Base-by-base conservation (phyloP, 805 yeast genomes). In the Yamadazyma paraphyllophila region DNA sequence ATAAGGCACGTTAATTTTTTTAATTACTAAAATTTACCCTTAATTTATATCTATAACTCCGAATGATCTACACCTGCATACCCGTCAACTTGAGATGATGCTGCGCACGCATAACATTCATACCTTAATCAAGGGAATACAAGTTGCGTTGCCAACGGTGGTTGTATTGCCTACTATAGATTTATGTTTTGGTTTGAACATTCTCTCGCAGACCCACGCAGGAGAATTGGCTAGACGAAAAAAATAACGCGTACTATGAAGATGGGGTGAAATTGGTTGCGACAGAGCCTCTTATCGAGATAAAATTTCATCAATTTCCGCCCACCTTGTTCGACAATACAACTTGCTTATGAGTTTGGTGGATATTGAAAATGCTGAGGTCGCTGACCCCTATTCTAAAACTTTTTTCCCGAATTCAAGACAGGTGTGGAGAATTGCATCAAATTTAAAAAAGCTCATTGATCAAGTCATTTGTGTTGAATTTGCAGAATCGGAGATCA, bases 401-500 rank as follows among this genome's bases (percentile, higher is more conserved):
- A 47, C 44, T 24, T 58, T 53, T 45, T 66, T 72, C 45, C 90
- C 89, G 9, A 76, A 79, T 36, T 74, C 91, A 3, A 73, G 88
- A 49, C 96, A 84, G 61, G 73, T 79, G 1, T 67, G 84, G 41
- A 71, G 89, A 41, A 78, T 89, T 40, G 84, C 92, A 13, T 67
- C 86, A 51, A 86, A 88, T 54, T 71, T 89, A 59, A 89, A 88
- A 61, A 68, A 72, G 40, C 67, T 89, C 30, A 82, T 89, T 45
- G 96, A 89, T 63, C 71, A 76, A 36, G 71, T 85, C 12, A 75
- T 89, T 27, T 91, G 94, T 0, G 75, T 84, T 34, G 80, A 78
- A n/a, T 77, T 81, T 49, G 76, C 74, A 9, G 73, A 67, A 12
- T 59, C 65, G 4, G 71, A 71, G 2, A 76, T 88, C 37, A 66